phyloP scores from a whole-genome alignment of 257 asterid species.

The Plantago ovata region DNA sequence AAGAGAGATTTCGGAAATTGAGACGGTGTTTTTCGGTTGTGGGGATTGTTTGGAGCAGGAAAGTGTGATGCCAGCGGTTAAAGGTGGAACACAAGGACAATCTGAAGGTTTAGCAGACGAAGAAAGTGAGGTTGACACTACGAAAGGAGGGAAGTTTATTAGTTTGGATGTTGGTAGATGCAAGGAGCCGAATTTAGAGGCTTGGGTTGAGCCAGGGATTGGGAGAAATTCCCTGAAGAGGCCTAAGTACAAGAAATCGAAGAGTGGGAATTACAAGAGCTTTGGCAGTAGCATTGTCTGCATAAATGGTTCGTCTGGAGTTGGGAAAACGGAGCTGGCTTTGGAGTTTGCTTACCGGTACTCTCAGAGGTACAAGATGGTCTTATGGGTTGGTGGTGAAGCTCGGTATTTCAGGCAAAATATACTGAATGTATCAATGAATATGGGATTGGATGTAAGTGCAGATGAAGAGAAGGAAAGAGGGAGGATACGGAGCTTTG shows the following conservation, averaged over 20 bases:
- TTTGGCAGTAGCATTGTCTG: slow-evolving; percentile 56
- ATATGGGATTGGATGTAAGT: slow-evolving; percentile 71
- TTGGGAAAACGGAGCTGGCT: slow-evolving; percentile 81
- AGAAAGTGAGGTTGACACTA: slow-evolving; percentile 40
- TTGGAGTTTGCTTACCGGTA: slow-evolving; percentile 71
- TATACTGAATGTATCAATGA: slow-evolving; percentile 49
- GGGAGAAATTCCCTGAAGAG: slow-evolving; percentile 51
- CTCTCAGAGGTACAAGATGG: slow-evolving; percentile 80
- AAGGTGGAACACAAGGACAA: slow-evolving; percentile 38
- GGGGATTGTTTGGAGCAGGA: slow-evolving; percentile 57
- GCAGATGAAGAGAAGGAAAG: slow-evolving; percentile 87
- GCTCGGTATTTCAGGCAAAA: slow-evolving; percentile 69
- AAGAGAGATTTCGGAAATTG: slow-evolving; percentile 62
- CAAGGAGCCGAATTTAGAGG: slow-evolving; percentile 57
- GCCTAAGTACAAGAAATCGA: slow-evolving; percentile 46
- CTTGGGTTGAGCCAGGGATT: slow-evolving; percentile 55
- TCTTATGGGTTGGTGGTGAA: slow-evolving; percentile 89
- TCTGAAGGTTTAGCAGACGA: slow-evolving; percentile 57
- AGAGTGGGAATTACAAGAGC: slow-evolving; percentile 51
- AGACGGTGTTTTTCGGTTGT: slow-evolving; percentile 58
- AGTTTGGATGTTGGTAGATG: slow-evolving; percentile 60
- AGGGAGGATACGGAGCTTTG: slow-evolving; percentile 72
- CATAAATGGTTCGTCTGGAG: slow-evolving; percentile 61
- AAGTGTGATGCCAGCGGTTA: slow-evolving; percentile 12
- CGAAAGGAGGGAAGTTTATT: slow-evolving; percentile 37